A percentile compares a stretch with the other conserved stretches of the same genome.
These are phyloP conservation scores for Vicia sativa DNA, from an alignment of 306 rosid genomes.

Conservation along the genomic window DNA sequence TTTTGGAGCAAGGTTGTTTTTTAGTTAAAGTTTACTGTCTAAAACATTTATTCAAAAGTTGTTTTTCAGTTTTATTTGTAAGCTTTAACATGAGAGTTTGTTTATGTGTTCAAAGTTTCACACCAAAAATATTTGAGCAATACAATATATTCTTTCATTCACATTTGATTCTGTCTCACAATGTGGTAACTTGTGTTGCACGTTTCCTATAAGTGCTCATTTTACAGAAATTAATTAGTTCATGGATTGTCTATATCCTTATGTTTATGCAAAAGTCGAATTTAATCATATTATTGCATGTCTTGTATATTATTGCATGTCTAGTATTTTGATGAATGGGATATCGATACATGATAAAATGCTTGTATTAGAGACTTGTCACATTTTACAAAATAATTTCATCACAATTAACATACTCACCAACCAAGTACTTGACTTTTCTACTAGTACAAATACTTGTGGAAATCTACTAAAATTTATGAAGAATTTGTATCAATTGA, in stretches of 20 bases:
- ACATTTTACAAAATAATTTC: no score
- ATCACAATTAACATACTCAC: not conserved
- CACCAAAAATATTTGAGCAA: conserved; percentile 37
- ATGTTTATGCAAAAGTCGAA: not conserved
- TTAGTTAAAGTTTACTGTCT: conserved; percentile 28
- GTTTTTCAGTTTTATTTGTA: conserved; percentile 41
- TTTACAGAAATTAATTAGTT: not conserved
- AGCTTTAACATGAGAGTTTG: conserved; percentile 39
- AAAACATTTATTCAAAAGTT: conserved; percentile 26
- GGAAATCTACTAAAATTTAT: no score
- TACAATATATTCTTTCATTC: conserved; percentile 32
- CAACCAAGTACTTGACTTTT: not conserved
- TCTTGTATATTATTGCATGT: no score
- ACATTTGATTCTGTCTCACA: not conserved
- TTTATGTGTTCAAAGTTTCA: conserved; percentile 36
- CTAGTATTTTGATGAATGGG: no score
- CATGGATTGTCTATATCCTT: not conserved
- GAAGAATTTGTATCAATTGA: no score
- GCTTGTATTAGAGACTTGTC: no score
- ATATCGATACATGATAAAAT: no score
- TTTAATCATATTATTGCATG: no score
- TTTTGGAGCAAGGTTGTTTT: conserved; percentile 30
- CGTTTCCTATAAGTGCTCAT: not conserved
- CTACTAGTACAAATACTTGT: no score
- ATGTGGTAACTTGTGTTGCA: not conserved